These are phyloP conservation scores for Hypoxylon fuscum DNA, from an alignment of 495 filamentous ascomycete species.

Conservation along the genomic window DNA sequence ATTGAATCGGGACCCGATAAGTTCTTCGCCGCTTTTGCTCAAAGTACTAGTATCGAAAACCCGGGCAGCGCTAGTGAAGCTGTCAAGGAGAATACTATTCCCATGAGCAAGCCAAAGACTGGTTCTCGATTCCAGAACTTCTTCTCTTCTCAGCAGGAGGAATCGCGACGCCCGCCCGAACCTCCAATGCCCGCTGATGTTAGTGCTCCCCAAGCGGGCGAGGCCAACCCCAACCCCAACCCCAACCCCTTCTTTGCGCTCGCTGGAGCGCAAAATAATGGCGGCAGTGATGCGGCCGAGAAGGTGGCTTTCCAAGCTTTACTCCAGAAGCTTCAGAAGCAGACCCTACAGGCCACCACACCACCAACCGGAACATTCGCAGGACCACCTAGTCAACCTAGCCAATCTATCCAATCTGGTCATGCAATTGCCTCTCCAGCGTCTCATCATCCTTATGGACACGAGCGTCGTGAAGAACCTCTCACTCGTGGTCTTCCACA, in stretches of 20 bases:
- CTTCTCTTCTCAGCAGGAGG: constrained; percentile 73
- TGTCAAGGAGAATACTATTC: constrained; percentile 50
- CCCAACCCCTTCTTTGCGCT: constrained; percentile 42
- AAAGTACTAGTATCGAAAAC: constrained; percentile 44
- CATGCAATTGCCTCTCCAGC: constrained; percentile 51
- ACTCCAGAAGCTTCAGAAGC: constrained; percentile 76
- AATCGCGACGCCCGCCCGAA: constrained; percentile 66
- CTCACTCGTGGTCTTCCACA: constrained; percentile 43
- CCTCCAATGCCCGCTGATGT: constrained; percentile 50
- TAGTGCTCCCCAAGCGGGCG: constrained; percentile 26
- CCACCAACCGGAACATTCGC: constrained; percentile 39
- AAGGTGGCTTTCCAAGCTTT: constrained; percentile 91
- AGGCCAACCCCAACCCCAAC: too few relatives aligned
- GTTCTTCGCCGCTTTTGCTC: constrained; percentile 78
- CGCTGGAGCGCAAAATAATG: constrained; percentile 45
- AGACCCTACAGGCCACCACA: constrained; percentile 38
- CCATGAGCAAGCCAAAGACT: constrained; percentile 50
- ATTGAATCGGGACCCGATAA: constrained; percentile 76
- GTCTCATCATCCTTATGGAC: constrained; percentile 54
- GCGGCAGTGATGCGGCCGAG: constrained; percentile 67
- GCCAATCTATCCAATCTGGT: background rate
- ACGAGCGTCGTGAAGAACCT: constrained; percentile 53
- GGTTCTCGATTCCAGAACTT: constrained; percentile 86
- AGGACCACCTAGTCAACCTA: constrained; percentile 42
- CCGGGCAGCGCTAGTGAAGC: constrained; percentile 48